Base-by-base conservation (phyloP, 1,284 basidiomycete genomes). In the Stygiomarasmius scandens region DNA sequence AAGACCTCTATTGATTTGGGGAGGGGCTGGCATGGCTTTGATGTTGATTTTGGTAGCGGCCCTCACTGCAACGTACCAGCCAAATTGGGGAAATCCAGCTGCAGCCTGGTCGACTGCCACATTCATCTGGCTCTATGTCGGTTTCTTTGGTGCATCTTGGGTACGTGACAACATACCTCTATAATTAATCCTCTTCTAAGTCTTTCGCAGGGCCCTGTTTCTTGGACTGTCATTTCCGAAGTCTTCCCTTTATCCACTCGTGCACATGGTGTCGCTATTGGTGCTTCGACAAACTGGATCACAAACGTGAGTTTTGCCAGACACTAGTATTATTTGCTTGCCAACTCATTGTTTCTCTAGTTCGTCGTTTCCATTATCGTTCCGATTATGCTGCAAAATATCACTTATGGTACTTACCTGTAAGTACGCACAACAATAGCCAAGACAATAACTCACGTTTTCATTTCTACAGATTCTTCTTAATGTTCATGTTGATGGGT, bases 121-220 rank as follows among this genome's bases (percentile, higher is more conserved):
- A 2, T 72, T 75, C 60, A 68, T 77, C 32, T 77, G 61, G 67
- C 2, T 63, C 3, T 67, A 66, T 44, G 58, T 62, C 47, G 64
- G 58, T n/a, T 63, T 61, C 55, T 67, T 67, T 25, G 66, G 65
- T 14, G 58, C 51, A 38, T 66, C 64, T 23, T 67, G 66, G 66
- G 65, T 64, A 58, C 27, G 45, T 47, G n/a, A 16, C 16, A 9
- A 12, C 12, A 32, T 32, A 6, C 12, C 5, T 32, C 29, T 32
- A 6, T 12, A 32, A 32, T n/a, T n/a, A 52, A 54, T 22, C n/a
- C 47, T 19, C 51, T 29, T 25, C 47, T 50, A 22, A 11, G 41
- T 4, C 29, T 19, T 32, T n/a, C 11, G 4, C 14, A 49, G 64
- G 65, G 65, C 16, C 65, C 65, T 5, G 61, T 61, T 41, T 64